A percentile compares a stretch with the other conserved stretches of the same genome.
phyloP scores from a whole-genome alignment of 306 rosid species.

The Malus orientalis region DNA sequence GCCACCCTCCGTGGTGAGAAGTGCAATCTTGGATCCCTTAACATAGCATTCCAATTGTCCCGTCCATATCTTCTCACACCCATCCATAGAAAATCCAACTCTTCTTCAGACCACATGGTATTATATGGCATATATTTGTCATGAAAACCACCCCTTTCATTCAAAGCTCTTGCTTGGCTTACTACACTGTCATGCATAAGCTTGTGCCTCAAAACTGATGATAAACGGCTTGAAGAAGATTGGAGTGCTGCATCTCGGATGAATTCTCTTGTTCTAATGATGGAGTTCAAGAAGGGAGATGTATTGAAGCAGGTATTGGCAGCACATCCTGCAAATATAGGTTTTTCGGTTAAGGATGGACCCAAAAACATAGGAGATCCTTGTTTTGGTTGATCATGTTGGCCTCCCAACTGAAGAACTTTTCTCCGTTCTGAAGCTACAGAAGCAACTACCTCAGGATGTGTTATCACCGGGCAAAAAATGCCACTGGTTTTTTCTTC shows the following conservation, averaged over 20 bases:
- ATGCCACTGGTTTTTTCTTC: conserved; percentile 31
- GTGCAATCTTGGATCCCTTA: conserved; percentile 53
- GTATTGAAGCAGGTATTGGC: conserved; percentile 20
- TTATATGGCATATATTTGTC: conserved; percentile 24
- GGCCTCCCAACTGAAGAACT: conserved; percentile 16
- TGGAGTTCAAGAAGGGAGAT: conserved; percentile 29
- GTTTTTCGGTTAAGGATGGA: conserved; percentile 38
- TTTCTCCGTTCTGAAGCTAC: conserved; percentile 28
- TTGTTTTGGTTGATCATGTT: conserved; percentile 11
- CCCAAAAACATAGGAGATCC: conserved; percentile 39
- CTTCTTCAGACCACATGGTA: conserved; percentile 62
- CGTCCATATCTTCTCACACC: conserved; percentile 66
- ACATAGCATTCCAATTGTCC: conserved; percentile 61
- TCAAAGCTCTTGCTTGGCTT: conserved; percentile 33
- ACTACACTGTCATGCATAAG: conserved; percentile 37
- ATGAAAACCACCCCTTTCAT: conserved; percentile 31
- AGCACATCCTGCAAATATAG: conserved; percentile 21
- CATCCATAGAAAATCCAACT: conserved; percentile 68
- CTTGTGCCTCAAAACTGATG: conserved; percentile 32
- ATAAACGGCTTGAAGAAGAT: conserved; percentile 25
- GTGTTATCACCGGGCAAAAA: conserved; percentile 20
- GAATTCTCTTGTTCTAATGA: conserved; percentile 25
- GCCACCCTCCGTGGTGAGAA: conserved; percentile 45
- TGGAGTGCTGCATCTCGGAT: conserved; percentile 28
- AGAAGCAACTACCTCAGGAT: conserved; percentile 24